Evolutionary conservation across 176 grass and related monocot species (phyloP), one percentile per base, ranked within the genome.

Genomic region (Musa beccarii): DNA sequence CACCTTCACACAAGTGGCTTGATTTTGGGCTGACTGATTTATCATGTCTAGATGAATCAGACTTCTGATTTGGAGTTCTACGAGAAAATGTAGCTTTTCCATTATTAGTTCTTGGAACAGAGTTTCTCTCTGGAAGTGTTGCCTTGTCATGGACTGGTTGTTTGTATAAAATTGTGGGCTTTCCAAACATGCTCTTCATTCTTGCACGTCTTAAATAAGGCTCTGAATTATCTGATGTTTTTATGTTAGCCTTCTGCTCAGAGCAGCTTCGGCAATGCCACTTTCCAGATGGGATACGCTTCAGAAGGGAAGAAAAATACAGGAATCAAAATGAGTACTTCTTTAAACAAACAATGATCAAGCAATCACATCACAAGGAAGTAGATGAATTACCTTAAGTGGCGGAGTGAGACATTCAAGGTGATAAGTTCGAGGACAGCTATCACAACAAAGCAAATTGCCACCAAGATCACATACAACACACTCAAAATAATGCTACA

Each of bases 391-490:
- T 85, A 85, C 94, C 94, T 97, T 90, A 78, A 93, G 94, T 57
- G 94, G 94, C 55, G 94, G 94, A 83, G 79, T 81, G 53, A 97
- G 85, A 78, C 93, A 97, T 67, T 97, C 90, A 86, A 97, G 82
- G 84, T 98, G 95, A 84, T 93, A 93, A n/a, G 86, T 90, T 21
- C 79, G 75, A 22, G 95, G 95, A 81, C 95, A 98, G 75, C 82
- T 91, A 79, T 93, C 95, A 55, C 95, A 98, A 73, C 95, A 98
- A 15, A 98, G 80, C 78, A 98, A 87, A 87, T 84, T 90, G 80
- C 95, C 95, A 80, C 95, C 95, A 82, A 98, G 82, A 83, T 98
- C 89, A 69, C 95, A 98, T 83, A 74, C 86, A 76, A 93, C 90
- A 54, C 95, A 98, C 71, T 98, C 95, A 29, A 81, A 98, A 78